These are phyloP conservation scores for Neospora caninum DNA, from an alignment of 169 alveolate genomes.

Conservation along the genomic window DNA sequence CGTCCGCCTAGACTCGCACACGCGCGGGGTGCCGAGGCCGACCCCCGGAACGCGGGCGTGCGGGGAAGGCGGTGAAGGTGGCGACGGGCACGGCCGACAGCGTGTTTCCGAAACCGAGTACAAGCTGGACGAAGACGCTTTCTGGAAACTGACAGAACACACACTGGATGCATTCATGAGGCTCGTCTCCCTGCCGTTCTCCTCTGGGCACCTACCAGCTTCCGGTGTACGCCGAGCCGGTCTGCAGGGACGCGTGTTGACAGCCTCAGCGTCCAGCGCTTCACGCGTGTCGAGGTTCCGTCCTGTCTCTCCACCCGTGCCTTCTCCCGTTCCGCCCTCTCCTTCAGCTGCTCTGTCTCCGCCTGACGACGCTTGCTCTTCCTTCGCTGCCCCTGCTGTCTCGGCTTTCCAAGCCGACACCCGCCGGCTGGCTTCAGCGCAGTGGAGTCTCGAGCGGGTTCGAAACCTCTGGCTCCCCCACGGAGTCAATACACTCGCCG, in stretches of 20 bases:
- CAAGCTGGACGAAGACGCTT: background rate
- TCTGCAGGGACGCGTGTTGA: too few relatives aligned
- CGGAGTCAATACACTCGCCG: background rate
- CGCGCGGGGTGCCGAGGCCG: background rate
- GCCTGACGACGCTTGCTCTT: background rate
- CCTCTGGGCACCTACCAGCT: background rate
- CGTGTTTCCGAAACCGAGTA: background rate
- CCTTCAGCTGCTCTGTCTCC: too few relatives aligned
- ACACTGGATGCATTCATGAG: background rate
- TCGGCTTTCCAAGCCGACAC: background rate
- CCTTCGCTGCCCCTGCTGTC: background rate
- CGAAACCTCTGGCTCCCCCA: background rate
- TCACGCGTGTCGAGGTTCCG: too few relatives aligned
- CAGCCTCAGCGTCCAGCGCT: too few relatives aligned
- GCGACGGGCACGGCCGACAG: background rate
- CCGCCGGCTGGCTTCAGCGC: background rate
- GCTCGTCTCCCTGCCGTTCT: background rate
- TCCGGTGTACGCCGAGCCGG: too few relatives aligned
- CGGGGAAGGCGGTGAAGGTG: background rate
- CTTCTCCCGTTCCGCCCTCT: too few relatives aligned
- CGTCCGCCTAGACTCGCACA: conserved; percentile 26
- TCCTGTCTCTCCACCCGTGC: too few relatives aligned
- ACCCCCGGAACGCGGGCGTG: background rate
- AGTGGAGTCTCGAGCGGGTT: background rate
- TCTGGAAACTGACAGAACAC: background rate